A percentile compares a stretch with the other conserved stretches of the same genome.
Conservation (phyloP, 78 protist species). For the slime mould (Dictyostelium discoideum) region DNA sequence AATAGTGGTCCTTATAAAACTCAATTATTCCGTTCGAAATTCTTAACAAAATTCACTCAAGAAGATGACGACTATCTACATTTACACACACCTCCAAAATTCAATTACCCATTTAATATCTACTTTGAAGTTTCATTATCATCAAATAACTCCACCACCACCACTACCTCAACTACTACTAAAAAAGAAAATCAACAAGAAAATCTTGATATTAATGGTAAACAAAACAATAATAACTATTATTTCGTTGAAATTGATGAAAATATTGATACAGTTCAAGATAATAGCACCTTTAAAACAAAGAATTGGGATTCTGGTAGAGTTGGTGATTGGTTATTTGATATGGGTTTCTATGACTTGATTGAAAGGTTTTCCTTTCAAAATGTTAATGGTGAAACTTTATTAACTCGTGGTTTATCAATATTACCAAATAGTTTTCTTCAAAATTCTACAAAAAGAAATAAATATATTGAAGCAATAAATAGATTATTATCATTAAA, state of each 20-base stretch:
- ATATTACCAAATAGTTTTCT: background rate
- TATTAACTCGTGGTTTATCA: background rate
- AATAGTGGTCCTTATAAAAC: background rate
- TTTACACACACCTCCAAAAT: background rate
- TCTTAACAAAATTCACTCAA: background rate
- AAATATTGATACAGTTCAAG: background rate
- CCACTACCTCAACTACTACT: too few species aligned
- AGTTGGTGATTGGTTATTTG: constrained; percentile 7
- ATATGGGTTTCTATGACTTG: background rate
- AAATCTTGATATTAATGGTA: background rate
- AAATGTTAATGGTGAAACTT: background rate
- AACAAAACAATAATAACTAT: background rate
- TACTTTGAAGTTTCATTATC: background rate
- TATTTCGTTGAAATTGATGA: background rate
- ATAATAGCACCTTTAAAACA: background rate
- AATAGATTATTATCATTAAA: background rate
- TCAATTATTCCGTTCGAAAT: constrained; percentile 7
- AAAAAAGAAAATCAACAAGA: background rate
- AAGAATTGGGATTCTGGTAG: background rate
- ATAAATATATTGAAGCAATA: background rate
- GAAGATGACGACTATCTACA: background rate
- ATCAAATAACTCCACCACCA: background rate
- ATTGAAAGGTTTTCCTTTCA: background rate
- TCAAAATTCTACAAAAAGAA: background rate
- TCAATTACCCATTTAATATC: background rate